Base-by-base conservation (phyloP, 129 eudicot species). In the Chrysanthemum seticuspe region DNA sequence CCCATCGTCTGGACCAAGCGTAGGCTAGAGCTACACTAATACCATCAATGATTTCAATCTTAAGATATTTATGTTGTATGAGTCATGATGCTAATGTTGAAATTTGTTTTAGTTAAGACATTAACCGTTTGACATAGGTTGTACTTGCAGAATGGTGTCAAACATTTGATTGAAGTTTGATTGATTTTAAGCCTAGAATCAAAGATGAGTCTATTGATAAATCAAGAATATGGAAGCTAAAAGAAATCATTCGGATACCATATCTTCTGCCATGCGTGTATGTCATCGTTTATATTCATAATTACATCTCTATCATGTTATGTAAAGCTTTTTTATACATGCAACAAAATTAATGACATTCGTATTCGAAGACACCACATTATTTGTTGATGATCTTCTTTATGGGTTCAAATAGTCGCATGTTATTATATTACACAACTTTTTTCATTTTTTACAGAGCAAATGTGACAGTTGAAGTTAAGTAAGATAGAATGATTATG, bases 241-340 rank as follows among this genome's bases (percentile, higher is more conserved):
- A 89, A 25, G 91, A 90, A 82, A 87, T 90, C 65, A 90, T 77
- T 95, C 95, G 9, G 91, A 87, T 64, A 83, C 68, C 52, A 71
- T 79, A 64, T 75, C 81, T 70, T 76, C 97, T 27, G 81, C 91
- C 50, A 85, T 74, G 83, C 82, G 89, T 89, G 97, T 87, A 83
- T 76, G 49, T 68, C 15, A 18, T 76, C 34, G 36, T 7, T 58
- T 12, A 25, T 6, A 18, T 2, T 54, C 79, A 44, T 73, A 29
- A 18, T 61, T 67, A 34, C 45, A 62, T 76, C 3, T 34, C 52
- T 64, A 10, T 51, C 14, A 53, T 16, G 14, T 27, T 47, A 6
- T 25, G 10, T 67, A 13, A 14, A 25, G 27, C 10, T 61, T 61
- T 12, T 62, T 6, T 40, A 40, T 6, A 40, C 10, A 1, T 40